Percentiles rank a stretch among this genome's conserved stretches.
Conservation (phyloP, 805 yeast species). For the Candida piceae region DNA sequence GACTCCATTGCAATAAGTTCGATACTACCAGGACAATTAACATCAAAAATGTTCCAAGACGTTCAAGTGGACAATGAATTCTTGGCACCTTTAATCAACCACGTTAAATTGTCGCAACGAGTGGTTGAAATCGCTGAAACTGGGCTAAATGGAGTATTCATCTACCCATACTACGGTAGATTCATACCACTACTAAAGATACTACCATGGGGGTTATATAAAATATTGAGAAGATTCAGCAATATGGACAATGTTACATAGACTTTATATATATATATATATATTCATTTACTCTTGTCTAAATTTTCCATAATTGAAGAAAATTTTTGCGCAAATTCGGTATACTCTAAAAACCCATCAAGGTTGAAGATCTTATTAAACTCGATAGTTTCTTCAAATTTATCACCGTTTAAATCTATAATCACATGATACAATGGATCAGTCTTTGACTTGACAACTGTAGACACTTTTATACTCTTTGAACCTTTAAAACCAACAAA, state of each 20-base stretch:
- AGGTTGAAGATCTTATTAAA: conserved; percentile 42
- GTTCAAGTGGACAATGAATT: conserved; percentile 36
- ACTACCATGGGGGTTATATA: conserved; percentile 38
- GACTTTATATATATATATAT: neutral
- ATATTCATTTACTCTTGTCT: conserved; percentile 20
- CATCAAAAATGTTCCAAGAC: conserved; percentile 44
- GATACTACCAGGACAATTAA: conserved; percentile 48
- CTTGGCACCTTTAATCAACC: conserved; percentile 45
- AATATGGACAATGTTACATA: conserved; percentile 26
- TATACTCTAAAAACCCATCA: conserved; percentile 39
- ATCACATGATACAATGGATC: conserved; percentile 41
- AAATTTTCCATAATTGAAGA: conserved; percentile 9
- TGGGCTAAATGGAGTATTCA: conserved; percentile 39
- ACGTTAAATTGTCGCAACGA: conserved; percentile 30
- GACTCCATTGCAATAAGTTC: conserved; percentile 30
- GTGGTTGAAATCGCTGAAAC: conserved; percentile 29
- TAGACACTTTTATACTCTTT: conserved; percentile 34
- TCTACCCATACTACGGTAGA: conserved; percentile 44
- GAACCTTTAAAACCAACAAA: conserved; percentile 39
- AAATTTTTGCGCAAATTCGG: conserved; percentile 28
- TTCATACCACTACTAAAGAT: conserved; percentile 38
- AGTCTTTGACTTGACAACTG: conserved; percentile 32
- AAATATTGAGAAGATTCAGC: conserved; percentile 23
- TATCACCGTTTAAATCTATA: conserved; percentile 25
- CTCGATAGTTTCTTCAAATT: conserved; percentile 23